Base-by-base conservation (phyloP, 192 early-diverging fungal species). In the Pilobolus umbonatus region DNA sequence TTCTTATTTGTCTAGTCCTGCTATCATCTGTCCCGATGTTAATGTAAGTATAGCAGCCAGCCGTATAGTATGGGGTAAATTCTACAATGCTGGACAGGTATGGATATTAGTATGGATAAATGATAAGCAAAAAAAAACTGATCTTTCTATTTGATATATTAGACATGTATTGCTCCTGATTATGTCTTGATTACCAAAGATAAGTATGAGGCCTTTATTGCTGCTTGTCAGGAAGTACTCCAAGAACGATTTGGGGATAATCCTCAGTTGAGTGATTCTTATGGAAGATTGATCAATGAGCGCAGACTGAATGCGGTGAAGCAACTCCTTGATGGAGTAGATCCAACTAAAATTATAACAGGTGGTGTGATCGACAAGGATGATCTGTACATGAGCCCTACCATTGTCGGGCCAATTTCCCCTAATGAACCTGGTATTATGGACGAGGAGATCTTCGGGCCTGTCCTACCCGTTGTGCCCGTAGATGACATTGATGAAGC, bases 141-240 rank as follows among this genome's bases (percentile, higher is more conserved):
- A 2, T 26, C 38, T 61, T 57, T 26, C 22, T 57, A 4, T 30
- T 11, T 35, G 53, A 40, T 51, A 10, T 40, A 26, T 0, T 80
- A 88, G 80, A 90, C 86, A 1, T 94, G 94, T 62, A 80, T 97
- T 52, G 84, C 85, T 26, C 90, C 90, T 29, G 94, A 97, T 66
- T 93, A 95, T 57, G 62, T 95, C 9, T 64, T 95, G 38, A 78
- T 87, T 35, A 79, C 84, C 32, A 71, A 75, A 30, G 78, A 80
- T 19, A 61, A 80, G 19, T 76, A 81, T 45, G 74, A 77, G 49
- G 49, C 60, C 31, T 78, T 97, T 54, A 57, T 87, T 31, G 77
- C 48, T 1, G 83, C 77, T 17, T 52, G 92, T 57, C 67, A 65
- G 24, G 68, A 77, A 10, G 60, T 68, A 0, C 35, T 82, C 4